Evolutionary conservation across 306 rosid species (phyloP), one percentile per base, ranked within the genome.

Genomic region (Mimosa pudica): DNA sequence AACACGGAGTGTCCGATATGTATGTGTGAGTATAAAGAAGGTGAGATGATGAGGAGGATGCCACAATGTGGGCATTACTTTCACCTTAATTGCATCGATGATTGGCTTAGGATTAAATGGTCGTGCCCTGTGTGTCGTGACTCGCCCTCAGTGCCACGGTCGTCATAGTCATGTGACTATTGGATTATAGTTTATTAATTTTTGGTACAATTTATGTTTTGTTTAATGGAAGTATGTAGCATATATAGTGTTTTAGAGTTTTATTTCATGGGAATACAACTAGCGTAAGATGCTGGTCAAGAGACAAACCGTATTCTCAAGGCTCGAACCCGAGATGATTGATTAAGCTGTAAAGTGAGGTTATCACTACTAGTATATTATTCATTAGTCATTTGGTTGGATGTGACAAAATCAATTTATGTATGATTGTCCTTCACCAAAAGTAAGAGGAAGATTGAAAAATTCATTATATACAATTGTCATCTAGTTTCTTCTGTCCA

Each of bases 111-210:
- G 20, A 48, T 71, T 46, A 70, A 24, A 45, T 18, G 74, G 55
- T 70, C 74, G 2, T 70, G 74, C 24, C 74, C 74, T 20, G 57
- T 70, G 57, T 70, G 74, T 46, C 74, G 74, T 10, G 41, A 24
- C 74, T 10, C 57, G 5, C 57, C 74, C 10, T 20, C 41, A 1
- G 0, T 70, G 54, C 36, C 1, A 45, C 55, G 24, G 10, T 55
- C 8, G 8, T 54, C 24, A 6, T 54, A 6, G 10, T 17, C 10
- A 8, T n/a, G 10, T 9, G 24, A 55, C 10, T n/a, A 17, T 16
- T 55, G 61, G 17, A 14, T 52, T 52, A n/a, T 3, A 52, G 58
- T 16, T 8, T 4, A 52, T 52, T 52, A 52, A 5, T 14, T 52
- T 52, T 52, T 52, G 58, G 17, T 16, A 52, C 58, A 52, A 16